phyloP scores from a whole-genome alignment of 441 rosid genomes.

The Lepidium campestre region DNA sequence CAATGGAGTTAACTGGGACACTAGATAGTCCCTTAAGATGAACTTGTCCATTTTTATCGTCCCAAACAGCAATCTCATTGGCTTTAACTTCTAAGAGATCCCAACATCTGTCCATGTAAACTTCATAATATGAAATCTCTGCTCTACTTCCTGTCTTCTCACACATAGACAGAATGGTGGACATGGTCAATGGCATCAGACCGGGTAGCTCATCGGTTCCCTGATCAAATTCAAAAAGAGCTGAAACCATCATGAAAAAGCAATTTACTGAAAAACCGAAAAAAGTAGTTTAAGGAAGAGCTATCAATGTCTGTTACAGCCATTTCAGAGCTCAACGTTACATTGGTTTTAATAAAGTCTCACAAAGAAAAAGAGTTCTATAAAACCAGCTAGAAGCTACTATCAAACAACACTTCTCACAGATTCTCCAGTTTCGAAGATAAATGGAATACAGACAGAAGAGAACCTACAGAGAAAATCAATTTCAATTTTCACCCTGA shows the following conservation, averaged over 20 bases:
- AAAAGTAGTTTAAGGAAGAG: background rate
- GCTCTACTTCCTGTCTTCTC: constrained; percentile 39
- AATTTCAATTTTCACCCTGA: background rate
- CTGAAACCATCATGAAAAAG: background rate
- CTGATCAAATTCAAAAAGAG: constrained; percentile 33
- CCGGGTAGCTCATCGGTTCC: constrained; percentile 63
- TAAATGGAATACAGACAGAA: background rate
- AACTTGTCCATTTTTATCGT: constrained; percentile 64
- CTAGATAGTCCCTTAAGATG: constrained; percentile 76
- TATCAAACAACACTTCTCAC: background rate
- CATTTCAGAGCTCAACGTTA: background rate
- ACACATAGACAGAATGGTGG: constrained; percentile 52
- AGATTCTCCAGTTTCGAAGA: background rate
- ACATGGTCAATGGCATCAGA: constrained; percentile 69
- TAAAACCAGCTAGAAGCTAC: background rate
- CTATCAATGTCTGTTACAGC: background rate
- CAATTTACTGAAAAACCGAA: background rate
- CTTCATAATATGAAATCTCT: constrained; percentile 84
- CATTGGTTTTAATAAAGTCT: background rate
- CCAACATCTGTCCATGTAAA: constrained; percentile 83
- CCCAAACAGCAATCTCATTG: constrained; percentile 55
- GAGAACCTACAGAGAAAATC: background rate
- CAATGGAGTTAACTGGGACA: constrained; percentile 50
- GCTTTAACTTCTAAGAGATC: constrained; percentile 61
- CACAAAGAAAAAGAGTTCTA: background rate